These are phyloP conservation scores for Globisporangium rhizosaccharum DNA, from an alignment of 352 stramenopile genomes.

Conservation along the genomic window DNA sequence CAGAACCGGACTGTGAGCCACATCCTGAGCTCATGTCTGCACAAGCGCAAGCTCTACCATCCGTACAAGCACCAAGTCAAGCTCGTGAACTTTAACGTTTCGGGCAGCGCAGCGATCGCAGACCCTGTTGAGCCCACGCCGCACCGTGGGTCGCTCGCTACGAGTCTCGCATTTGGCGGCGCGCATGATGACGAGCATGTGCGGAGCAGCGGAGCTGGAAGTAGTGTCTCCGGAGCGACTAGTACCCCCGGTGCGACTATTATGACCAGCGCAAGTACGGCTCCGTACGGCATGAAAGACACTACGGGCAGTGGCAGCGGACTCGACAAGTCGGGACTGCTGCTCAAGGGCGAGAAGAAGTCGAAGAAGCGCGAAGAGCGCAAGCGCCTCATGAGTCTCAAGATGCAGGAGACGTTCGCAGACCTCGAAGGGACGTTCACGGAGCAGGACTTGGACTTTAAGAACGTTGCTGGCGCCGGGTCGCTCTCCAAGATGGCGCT, in stretches of 20 bases:
- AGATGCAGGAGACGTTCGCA: conserved; percentile 65
- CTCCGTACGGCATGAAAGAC: conserved; percentile 29
- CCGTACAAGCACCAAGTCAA: conserved; percentile 85
- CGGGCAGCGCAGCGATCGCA: conserved; percentile 15
- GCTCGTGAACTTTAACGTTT: conserved; percentile 78
- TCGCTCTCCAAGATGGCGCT: conserved; percentile 59
- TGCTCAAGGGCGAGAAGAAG: conserved; percentile 47
- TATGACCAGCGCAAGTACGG: neutral
- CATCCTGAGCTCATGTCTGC: conserved; percentile 75
- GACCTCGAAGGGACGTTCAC: conserved; percentile 61
- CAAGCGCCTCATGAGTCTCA: conserved; percentile 55
- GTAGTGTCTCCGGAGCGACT: conserved; percentile 11
- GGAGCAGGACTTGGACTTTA: conserved; percentile 62
- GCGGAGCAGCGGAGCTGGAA: neutral
- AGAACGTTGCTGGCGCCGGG: conserved; percentile 39
- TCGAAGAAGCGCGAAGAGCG: conserved; percentile 59
- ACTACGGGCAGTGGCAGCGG: neutral
- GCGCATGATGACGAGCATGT: conserved; percentile 18
- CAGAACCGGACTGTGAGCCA: conserved; percentile 82
- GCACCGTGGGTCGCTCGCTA: conserved; percentile 41
- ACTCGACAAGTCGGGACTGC: too few species aligned
- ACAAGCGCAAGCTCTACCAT: conserved; percentile 79
- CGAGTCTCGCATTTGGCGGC: conserved; percentile 47
- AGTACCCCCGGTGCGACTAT: too few species aligned
- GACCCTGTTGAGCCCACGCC: conserved; percentile 10